Percentiles rank a stretch among this genome's conserved stretches.
Evolutionary conservation across 176 grass and related monocot species (phyloP).

Genomic region (Cocos nucifera): DNA sequence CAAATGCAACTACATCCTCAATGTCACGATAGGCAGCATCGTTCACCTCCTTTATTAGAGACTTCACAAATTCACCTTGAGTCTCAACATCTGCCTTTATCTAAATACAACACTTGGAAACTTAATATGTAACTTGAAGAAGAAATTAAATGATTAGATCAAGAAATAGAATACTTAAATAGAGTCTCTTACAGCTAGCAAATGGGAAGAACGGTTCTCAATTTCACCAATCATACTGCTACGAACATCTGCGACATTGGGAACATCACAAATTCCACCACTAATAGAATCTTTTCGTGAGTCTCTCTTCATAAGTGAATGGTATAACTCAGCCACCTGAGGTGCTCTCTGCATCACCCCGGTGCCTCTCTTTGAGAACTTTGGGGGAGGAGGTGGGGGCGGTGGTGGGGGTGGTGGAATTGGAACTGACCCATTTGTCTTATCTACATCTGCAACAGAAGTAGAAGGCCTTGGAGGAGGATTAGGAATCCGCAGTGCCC

Average conservation of each 20-base stretch:
- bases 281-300: conserved; percentile 72
- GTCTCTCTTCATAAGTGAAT: conserved; percentile 98
- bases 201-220: conserved; percentile 91
- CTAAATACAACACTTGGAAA: conserved; percentile 27
- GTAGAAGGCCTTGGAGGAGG: conserved; percentile 87
- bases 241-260: conserved; percentile 59
- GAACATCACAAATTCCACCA: conserved; percentile 61
- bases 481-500: conserved; percentile 73
- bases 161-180: neutral
- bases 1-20: conserved; percentile 97
- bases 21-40: conserved; percentile 83
- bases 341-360: conserved; percentile 94
- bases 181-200: conserved; percentile 70
- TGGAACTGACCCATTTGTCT: neutral
- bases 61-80: conserved; percentile 97
- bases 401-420: conserved; percentile 41
- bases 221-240: conserved; percentile 99
- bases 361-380: conserved; percentile 49
- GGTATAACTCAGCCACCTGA: conserved; percentile 93
- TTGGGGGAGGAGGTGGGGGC: conserved; percentile 60
- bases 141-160: neutral
- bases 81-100: conserved; percentile 98
- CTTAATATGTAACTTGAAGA: neutral
- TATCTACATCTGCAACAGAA: conserved; percentile 23
- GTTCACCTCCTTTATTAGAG: conserved; percentile 97